A percentile compares a stretch with the other conserved stretches of the same genome.
Evolutionary conservation across 352 stramenopile genomes (phyloP).

Genomic region (Phytophthora chlamydospora): DNA sequence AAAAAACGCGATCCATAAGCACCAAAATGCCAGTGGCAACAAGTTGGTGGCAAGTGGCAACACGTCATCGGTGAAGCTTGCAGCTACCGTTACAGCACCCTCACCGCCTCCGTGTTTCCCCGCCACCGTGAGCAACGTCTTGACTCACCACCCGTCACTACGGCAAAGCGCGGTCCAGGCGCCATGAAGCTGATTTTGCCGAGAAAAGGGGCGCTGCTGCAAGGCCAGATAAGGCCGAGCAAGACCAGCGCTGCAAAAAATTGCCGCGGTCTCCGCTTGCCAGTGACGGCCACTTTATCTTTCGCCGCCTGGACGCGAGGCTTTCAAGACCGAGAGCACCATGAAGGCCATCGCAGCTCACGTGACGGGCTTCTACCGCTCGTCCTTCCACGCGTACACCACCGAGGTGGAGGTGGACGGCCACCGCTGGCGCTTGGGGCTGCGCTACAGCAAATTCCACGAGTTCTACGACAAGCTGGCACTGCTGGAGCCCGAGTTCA

Average conservation of each 20-base stretch:
- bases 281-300: slow-evolving; percentile 18
- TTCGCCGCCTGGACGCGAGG: slow-evolving; percentile 7
- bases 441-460: slow-evolving; percentile 78
- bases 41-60: too few species aligned
- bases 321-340: not conserved
- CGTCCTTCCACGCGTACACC: slow-evolving; percentile 62
- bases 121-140: too few species aligned
- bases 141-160: not conserved
- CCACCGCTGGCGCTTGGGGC: slow-evolving; percentile 48
- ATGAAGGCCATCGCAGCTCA: slow-evolving; percentile 49
- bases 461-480: slow-evolving; percentile 61
- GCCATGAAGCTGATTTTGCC: slow-evolving; percentile 25
- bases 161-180: slow-evolving; percentile 5
- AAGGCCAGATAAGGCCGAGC: not conserved
- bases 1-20: slow-evolving; percentile 9
- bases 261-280: slow-evolving; percentile 6
- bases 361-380: slow-evolving; percentile 52
- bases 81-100: too few species aligned
- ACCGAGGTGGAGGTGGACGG: slow-evolving; percentile 52
- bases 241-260: slow-evolving; percentile 24
- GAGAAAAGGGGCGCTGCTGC: slow-evolving; percentile 17
- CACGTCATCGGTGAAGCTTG: too few species aligned
- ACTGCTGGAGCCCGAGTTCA: slow-evolving; percentile 44
- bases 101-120: too few species aligned
- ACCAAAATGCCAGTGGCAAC: not conserved